A percentile compares a stretch with the other conserved stretches of the same genome.
These are phyloP conservation scores for Podaxis sp. DNA, from an alignment of 768 basidiomycete species.

Conservation along the genomic window DNA sequence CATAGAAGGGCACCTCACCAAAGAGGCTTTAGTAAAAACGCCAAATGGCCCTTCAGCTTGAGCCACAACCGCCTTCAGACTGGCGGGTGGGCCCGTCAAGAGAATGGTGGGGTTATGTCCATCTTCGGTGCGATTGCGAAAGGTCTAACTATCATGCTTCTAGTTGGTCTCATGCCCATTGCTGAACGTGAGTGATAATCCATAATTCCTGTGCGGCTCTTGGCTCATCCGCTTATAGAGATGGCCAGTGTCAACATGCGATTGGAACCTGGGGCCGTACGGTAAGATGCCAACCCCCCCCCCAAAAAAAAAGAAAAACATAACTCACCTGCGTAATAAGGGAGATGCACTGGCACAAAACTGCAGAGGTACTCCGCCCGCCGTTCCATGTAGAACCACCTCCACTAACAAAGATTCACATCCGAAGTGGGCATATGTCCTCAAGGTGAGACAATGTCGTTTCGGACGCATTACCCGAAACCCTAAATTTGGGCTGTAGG, in stretches of 20 bases:
- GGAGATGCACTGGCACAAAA: conserved; percentile 57
- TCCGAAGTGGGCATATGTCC: conserved; percentile 50
- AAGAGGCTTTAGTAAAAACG: conserved; percentile 35
- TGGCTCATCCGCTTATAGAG: conserved; percentile 10
- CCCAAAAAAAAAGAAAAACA: too few species aligned
- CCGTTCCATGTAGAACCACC: neutral
- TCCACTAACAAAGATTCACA: conserved; percentile 10
- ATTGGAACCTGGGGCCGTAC: conserved; percentile 47
- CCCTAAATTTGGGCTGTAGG: conserved; percentile 27
- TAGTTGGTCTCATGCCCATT: conserved; percentile 49
- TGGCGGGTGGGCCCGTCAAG: conserved; percentile 61
- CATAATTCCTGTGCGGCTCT: neutral
- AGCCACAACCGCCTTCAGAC: conserved; percentile 57
- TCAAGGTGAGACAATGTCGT: conserved; percentile 30
- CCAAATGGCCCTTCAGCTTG: conserved; percentile 58
- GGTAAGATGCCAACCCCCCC: conserved; percentile 27
- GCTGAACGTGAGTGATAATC: conserved; percentile 36
- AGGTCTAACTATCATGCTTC: conserved; percentile 2
- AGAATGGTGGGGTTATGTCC: conserved; percentile 39
- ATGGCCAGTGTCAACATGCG: conserved; percentile 56
- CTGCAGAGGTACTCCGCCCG: conserved; percentile 36
- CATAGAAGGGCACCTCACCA: neutral
- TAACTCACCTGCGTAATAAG: conserved; percentile 23
- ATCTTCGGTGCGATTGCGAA: neutral
- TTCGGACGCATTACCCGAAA: neutral